These are phyloP conservation scores for Trichophyton simii DNA, from an alignment of 2,329 filamentous ascomycete species.

Conservation along the genomic window DNA sequence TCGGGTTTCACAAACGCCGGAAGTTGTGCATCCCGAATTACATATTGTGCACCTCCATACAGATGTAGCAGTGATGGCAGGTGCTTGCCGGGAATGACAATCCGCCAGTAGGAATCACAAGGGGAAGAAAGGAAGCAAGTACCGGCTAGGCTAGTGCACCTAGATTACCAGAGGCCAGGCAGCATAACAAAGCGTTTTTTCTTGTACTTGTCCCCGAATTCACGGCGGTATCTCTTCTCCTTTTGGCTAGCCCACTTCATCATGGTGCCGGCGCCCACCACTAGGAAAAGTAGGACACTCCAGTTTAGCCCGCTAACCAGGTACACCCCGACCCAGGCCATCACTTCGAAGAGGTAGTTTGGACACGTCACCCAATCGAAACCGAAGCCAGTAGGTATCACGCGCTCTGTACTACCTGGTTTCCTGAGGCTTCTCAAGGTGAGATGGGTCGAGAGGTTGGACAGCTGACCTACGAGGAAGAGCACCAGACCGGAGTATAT, in stretches of 20 bases:
- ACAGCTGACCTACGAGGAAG: conserved; percentile 64
- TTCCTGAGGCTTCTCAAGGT: conserved; percentile 66
- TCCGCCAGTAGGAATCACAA: neutral
- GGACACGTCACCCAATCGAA: conserved; percentile 85
- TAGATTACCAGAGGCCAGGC: conserved; percentile 56
- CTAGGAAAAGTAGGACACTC: conserved; percentile 63
- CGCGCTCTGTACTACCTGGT: conserved; percentile 68
- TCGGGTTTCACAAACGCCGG: neutral
- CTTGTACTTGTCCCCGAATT: conserved; percentile 90
- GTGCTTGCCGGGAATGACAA: neutral
- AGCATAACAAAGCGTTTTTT: conserved; percentile 79
- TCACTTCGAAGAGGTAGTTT: conserved; percentile 88
- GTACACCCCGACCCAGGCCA: conserved; percentile 76
- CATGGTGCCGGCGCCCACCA: conserved; percentile 67
- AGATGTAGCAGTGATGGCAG: neutral
- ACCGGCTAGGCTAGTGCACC: neutral
- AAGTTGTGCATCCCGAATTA: neutral
- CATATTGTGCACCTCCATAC: neutral
- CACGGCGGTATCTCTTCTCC: conserved; percentile 76
- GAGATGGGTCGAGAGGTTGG: conserved; percentile 68
- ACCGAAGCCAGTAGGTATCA: conserved; percentile 74
- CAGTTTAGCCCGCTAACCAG: conserved; percentile 63
- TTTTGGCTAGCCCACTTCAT: conserved; percentile 78
- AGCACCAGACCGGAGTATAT: conserved; percentile 58
- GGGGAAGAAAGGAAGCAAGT: neutral